These are phyloP conservation scores for Rhynchospora breviuscula DNA, from an alignment of 176 grass and related monocot species.

Conservation along the genomic window DNA sequence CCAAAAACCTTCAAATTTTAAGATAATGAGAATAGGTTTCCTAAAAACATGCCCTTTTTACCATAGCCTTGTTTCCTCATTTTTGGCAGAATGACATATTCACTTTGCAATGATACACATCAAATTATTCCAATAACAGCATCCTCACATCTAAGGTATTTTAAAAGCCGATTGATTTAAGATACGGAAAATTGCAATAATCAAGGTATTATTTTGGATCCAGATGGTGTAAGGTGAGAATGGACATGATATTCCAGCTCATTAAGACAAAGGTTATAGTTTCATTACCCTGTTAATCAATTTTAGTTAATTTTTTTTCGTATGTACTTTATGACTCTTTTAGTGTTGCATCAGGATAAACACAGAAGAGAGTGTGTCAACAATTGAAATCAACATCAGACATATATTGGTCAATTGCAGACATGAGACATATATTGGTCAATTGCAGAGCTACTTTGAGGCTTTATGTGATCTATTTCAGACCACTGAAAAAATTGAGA, in stretches of 20 bases:
- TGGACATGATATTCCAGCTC: neutral
- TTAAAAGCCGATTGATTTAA: neutral
- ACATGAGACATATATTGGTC: neutral
- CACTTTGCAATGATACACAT: neutral
- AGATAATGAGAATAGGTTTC: conserved; percentile 25
- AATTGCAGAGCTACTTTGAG: neutral
- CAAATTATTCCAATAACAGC: neutral
- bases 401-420: neutral
- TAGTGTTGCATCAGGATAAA: neutral
- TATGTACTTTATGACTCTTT: neutral
- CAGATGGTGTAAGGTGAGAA: neutral
- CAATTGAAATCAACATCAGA: neutral
- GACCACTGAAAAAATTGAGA: neutral
- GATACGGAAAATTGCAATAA: neutral
- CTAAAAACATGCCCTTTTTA: neutral
- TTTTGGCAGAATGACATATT: neutral
- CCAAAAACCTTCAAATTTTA: conserved; percentile 65
- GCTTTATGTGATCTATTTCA: neutral
- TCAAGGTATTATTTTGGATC: neutral
- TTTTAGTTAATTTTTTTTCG: neutral
- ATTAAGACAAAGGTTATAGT: neutral
- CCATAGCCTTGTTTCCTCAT: neutral
- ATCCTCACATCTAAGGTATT: neutral
- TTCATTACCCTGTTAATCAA: neutral
- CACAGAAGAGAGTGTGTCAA: neutral